Percentiles rank a stretch among this genome's conserved stretches.
These are phyloP conservation scores for Irpex sp. DNA, from an alignment of 1,284 basidiomycete genomes.

Conservation along the genomic window DNA sequence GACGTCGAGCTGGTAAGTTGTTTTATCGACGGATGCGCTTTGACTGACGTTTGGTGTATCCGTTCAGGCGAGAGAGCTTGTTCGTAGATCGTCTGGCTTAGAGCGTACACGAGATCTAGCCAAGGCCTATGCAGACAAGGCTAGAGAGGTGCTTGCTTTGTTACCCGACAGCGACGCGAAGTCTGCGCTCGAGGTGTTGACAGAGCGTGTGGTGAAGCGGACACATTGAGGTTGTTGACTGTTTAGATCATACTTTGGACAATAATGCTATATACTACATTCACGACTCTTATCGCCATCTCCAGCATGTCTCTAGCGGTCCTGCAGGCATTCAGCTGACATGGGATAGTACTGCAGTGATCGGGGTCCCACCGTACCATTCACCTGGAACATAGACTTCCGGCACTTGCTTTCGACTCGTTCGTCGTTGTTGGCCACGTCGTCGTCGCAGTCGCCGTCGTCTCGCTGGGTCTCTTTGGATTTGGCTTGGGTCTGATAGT, in stretches of 20 bases:
- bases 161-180: conserved; percentile 85
- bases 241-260: conserved; percentile 13
- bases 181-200: conserved; percentile 63
- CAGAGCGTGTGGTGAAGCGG: conserved; percentile 61
- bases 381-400: not conserved
- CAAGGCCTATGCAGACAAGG: conserved; percentile 73
- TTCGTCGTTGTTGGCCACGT: not conserved
- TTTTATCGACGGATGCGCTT: conserved; percentile 1
- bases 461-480: not conserved
- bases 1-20: conserved; percentile 80
- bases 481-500: not conserved
- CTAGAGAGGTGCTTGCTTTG: conserved; percentile 65
- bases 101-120: conserved; percentile 81
- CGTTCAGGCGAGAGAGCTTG: conserved; percentile 69
- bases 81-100: conserved; percentile 74
- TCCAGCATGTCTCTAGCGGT: not conserved
- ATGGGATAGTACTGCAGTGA: not conserved
- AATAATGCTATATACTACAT: conserved; percentile 13
- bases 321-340: not conserved
- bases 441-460: not conserved
- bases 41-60: not conserved
- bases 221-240: conserved; percentile 33
- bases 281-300: conserved; percentile 4
- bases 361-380: conserved; percentile 3
- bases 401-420: not conserved